Evolutionary conservation across 352 stramenopile species (phyloP).

Genomic region (Blastocystis sp.): DNA sequence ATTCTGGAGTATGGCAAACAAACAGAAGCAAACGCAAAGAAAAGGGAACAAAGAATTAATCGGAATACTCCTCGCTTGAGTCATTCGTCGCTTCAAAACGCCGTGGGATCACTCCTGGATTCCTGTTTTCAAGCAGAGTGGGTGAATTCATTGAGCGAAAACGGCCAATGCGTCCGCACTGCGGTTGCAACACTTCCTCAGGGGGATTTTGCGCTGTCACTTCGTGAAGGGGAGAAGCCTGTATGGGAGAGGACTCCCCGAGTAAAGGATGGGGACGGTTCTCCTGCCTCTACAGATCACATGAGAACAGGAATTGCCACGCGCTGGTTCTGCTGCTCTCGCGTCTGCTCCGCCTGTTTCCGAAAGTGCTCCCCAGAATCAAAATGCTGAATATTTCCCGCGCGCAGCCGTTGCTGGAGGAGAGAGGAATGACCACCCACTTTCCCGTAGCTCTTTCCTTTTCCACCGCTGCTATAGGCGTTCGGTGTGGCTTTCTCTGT

Average conservation of each 20-base stretch:
- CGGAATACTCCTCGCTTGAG: constrained; percentile 24
- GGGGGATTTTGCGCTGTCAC: too few relatives aligned
- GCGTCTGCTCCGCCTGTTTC: constrained; percentile 16
- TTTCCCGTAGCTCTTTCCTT: neutral
- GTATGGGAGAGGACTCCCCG: neutral
- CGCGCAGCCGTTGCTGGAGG: constrained; percentile 1
- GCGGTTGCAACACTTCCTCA: neutral
- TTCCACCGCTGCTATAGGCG: neutral
- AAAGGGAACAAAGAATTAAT: neutral
- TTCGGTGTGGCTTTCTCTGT: neutral
- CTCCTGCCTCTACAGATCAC: constrained; percentile 2
- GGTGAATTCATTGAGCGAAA: neutral
- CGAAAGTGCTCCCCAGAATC: constrained; percentile 47
- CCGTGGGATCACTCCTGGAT: constrained; percentile 2
- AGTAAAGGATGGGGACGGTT: constrained; percentile 6
- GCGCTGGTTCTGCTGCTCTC: constrained; percentile 18
- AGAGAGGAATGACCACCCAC: constrained; percentile 19
- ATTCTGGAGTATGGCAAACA: too few relatives aligned
- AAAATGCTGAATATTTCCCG: constrained; percentile 23
- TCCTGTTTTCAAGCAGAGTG: neutral
- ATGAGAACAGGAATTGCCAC: neutral
- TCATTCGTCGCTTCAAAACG: neutral
- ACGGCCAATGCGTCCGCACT: neutral
- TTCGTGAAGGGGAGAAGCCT: neutral
- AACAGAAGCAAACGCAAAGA: too few relatives aligned